Evolutionary conservation across 169 alveolate species (phyloP), one percentile per base, ranked within the genome.

Genomic region (Theileria luwenshuni): DNA sequence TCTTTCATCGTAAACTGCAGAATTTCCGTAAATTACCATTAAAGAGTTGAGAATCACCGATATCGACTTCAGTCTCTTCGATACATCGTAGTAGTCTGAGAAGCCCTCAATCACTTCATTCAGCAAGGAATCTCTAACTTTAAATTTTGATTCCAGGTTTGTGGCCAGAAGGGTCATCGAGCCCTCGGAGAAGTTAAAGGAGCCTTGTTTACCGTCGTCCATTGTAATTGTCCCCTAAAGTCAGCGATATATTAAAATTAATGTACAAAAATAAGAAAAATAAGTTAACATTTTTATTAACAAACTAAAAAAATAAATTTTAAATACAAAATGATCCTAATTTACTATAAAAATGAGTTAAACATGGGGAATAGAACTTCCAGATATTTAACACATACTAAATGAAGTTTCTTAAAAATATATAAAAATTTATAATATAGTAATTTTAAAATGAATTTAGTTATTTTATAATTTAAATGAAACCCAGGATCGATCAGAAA

Each of bases 81-180:
- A 19, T n/a, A 56, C 28, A n/a, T 42, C 45, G 21, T 59, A 52
- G 69, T 43, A 43, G 42, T 69, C 45, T 23, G 28, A 69, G 47
- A 76, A 69, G 12, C 60, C 86, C 17, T 32, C 52, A 21, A 60
- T 17, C 68, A 76, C 79, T 30, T 76, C 79, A 15, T 76, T 63
- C 33, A 32, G 58, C 5, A 76, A 64, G 30, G 61, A 43, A 27
- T 76, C 86, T 19, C 86, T 63, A 6, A 76, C 74, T 35, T 68
- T 71, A 48, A 64, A 76, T 10, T 58, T 56, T 21, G 21, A 54
- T 43, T 23, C 80, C 28, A 76, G 64, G 6, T 45, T 64, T 48
- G 86, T 69, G 28, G 62, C 35, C 43, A 76, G 59, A 25, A 45
- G 64, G 1, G 47, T 19, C 48, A 76, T 27, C 19, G 76, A 38